A percentile compares a stretch with the other conserved stretches of the same genome.
Conservation (phyloP, 805 yeast species). For the Wickerhamomyces bisporus region DNA sequence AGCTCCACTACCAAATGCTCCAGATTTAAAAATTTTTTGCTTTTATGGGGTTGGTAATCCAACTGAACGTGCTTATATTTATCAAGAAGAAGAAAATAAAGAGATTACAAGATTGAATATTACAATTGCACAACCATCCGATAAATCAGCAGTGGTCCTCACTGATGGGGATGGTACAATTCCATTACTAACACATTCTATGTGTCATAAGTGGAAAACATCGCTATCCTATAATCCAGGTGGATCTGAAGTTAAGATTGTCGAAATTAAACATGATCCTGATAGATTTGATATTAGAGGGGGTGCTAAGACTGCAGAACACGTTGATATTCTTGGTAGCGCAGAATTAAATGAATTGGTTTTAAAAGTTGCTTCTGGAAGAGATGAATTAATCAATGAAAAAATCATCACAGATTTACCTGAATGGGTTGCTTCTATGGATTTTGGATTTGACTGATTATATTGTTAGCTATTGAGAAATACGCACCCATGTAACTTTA, state of each 20-base stretch:
- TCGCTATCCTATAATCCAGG: conserved; percentile 78
- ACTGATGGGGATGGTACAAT: conserved; percentile 98
- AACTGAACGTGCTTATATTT: conserved; percentile 89
- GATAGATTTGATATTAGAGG: conserved; percentile 92
- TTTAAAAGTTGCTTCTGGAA: conserved; percentile 76
- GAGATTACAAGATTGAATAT: conserved; percentile 51
- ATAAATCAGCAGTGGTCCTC: conserved; percentile 61
- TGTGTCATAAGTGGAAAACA: conserved; percentile 89
- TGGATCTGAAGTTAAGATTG: conserved; percentile 62
- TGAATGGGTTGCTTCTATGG: conserved; percentile 44
- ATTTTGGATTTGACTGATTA: conserved; percentile 15
- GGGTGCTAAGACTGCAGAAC: conserved; percentile 96
- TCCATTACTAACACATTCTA: conserved; percentile 76
- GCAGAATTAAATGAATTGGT: conserved; percentile 87
- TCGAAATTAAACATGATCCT: conserved; percentile 91
- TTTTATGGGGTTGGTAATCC: conserved; percentile 97
- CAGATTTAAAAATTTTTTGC: conserved; percentile 82
- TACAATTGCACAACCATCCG: conserved; percentile 62
- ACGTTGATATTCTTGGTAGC: conserved; percentile 92
- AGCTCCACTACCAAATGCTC: conserved; percentile 88
- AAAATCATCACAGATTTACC: conserved; percentile 52
- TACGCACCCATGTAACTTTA: too few relatives aligned
- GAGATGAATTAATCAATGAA: conserved; percentile 62
- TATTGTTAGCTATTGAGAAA: background rate
- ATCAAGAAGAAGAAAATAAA: conserved; percentile 62